phyloP scores from a whole-genome alignment of 2,329 filamentous ascomycete species.

The Monilinia laxa region DNA sequence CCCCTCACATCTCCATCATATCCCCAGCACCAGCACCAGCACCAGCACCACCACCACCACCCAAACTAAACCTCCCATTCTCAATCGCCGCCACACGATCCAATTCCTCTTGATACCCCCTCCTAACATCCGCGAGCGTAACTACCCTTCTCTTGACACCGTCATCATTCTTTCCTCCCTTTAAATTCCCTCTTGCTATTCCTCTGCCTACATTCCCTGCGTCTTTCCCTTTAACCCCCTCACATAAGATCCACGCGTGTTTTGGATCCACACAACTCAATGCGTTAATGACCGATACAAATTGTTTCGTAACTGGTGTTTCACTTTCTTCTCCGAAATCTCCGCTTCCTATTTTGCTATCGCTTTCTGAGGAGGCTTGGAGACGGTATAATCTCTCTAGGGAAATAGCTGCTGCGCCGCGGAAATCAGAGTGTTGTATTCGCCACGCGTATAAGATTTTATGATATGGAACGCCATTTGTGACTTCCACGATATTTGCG shows the following conservation, averaged over 20 bases:
- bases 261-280: constrained; percentile 80
- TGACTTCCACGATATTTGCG: constrained; percentile 64
- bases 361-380: constrained; percentile 57
- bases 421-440: constrained; percentile 81
- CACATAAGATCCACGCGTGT: constrained; percentile 76
- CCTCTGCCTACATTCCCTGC: constrained; percentile 30
- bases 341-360: constrained; percentile 52
- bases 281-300: constrained; percentile 89
- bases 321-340: constrained; percentile 57
- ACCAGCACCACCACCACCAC: constrained; percentile 44
- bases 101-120: constrained; percentile 85
- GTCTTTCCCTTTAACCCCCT: constrained; percentile 43
- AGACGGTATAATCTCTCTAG: constrained; percentile 64
- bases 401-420: constrained; percentile 67
- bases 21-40: constrained; percentile 40
- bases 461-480: constrained; percentile 69
- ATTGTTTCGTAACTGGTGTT: constrained; percentile 69
- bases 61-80: constrained; percentile 84
- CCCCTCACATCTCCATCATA: constrained; percentile 43
- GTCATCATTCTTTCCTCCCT: neutral
- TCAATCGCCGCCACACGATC: constrained; percentile 86
- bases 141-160: constrained; percentile 66
- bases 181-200: neutral
- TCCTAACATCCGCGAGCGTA: constrained; percentile 80
- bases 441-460: constrained; percentile 91